Evolutionary conservation across 768 basidiomycete genomes (phyloP).

Genomic region (Mycena rebaudengoi): DNA sequence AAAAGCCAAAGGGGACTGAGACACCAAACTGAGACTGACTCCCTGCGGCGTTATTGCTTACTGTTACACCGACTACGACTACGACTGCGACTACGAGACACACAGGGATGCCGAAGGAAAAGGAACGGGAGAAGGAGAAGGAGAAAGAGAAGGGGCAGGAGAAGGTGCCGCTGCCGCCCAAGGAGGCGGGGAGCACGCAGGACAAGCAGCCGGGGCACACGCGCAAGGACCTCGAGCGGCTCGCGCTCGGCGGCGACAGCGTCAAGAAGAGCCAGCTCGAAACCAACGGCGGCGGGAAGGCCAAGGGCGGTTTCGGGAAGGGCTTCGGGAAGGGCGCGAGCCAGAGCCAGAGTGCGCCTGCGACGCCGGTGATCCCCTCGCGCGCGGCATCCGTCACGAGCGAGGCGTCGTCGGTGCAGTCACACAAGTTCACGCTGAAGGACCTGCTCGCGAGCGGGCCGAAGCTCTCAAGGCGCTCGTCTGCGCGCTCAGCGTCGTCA

Average conservation of each 20-base stretch:
- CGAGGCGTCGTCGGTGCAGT: constrained; percentile 54
- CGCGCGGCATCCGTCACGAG: constrained; percentile 54
- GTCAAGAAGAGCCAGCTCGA: too few species aligned
- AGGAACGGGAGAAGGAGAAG: neutral
- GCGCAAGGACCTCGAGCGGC: constrained; percentile 20
- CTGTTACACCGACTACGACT: neutral
- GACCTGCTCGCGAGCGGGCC: constrained; percentile 78
- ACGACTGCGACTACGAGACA: neutral
- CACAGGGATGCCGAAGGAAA: neutral
- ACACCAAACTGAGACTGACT: too few species aligned
- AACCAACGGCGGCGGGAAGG: too few species aligned
- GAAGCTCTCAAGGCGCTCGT: constrained; percentile 76
- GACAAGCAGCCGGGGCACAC: constrained; percentile 26
- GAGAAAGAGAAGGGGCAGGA: too few species aligned
- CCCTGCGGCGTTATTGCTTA: too few species aligned
- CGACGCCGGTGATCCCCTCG: too few species aligned
- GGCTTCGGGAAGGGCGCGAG: too few species aligned
- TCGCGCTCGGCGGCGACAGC: constrained; percentile 1
- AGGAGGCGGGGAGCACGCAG: constrained; percentile 14
- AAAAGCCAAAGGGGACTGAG: too few species aligned
- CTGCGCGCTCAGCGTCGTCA: constrained; percentile 66
- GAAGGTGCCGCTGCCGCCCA: constrained; percentile 25
- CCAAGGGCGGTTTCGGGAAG: too few species aligned
- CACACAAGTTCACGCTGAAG: constrained; percentile 86
- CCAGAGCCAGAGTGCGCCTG: too few species aligned